Conservation (phyloP, 495 filamentous ascomycete species). For the Cudoniella acicularis region DNA sequence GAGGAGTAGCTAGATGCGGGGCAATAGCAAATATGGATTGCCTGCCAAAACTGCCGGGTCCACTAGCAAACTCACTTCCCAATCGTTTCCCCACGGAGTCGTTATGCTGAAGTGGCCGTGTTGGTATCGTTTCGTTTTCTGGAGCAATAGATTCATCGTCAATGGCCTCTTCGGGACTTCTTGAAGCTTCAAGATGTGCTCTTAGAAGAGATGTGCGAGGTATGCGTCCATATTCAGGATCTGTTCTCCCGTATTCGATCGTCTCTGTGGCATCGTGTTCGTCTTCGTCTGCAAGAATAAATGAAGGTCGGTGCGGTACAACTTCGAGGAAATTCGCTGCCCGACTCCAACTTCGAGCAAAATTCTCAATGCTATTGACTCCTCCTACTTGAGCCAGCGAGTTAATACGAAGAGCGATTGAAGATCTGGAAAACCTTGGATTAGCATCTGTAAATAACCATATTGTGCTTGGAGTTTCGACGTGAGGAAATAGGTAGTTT, state of each 20-base stretch:
- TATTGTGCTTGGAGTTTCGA: no score
- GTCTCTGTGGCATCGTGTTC: conserved; percentile 13
- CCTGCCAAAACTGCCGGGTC: conserved; percentile 30
- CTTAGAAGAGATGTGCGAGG: conserved; percentile 45
- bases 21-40: conserved; percentile 54
- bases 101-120: conserved; percentile 33
- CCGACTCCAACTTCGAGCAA: conserved; percentile 89
- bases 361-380: conserved; percentile 91
- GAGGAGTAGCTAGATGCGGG: conserved; percentile 59
- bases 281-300: conserved; percentile 49
- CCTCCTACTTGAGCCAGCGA: conserved; percentile 77
- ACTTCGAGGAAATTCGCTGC: conserved; percentile 87
- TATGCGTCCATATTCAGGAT: conserved; percentile 32
- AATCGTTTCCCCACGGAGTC: conserved; percentile 33
- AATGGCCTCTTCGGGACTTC: conserved; percentile 21
- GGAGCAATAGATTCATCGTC: conserved; percentile 21
- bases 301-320: conserved; percentile 68
- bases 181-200: conserved; percentile 33
- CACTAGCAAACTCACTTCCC: conserved; percentile 25
- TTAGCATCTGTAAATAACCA: not conserved
- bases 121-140: conserved; percentile 2
- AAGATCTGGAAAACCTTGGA: conserved; percentile 46
- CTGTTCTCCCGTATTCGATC: conserved; percentile 32
- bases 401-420: conserved; percentile 67
- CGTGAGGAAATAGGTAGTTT: no score